Evolutionary conservation across 352 stramenopile species (phyloP), one percentile per base, ranked within the genome.

Genomic region (Phytopythium vexans): DNA sequence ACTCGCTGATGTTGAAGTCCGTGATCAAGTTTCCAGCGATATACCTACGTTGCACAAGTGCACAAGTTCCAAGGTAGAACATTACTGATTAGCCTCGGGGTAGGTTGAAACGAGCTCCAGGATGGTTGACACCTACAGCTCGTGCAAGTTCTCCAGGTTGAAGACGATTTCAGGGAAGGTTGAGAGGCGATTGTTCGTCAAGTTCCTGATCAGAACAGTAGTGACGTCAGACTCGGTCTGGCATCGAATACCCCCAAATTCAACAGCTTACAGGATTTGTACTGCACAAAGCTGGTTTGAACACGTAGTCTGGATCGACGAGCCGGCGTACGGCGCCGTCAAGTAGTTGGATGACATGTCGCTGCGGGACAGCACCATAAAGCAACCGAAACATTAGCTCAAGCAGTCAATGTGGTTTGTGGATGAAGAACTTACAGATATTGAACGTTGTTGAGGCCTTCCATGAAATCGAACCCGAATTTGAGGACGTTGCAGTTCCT

Each of bases 321-420:
- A 66, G 0, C 67, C 64, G 46, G 56, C 65, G 32, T 77, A 79
- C 9, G 69, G 49, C 3, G 64, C 60, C 4, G 56, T 69, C n/a
- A 85, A 35, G 8, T 51, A 52, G 51, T 81, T 82, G 0, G 54
- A 64, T 6, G 67, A 77, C 15, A 85, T 6, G 56, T 82, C 68
- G 8, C 74, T 85, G 54, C 6, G 32, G 10, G 7, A 46, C 35
- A 41, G 21, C 21, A 56, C 27, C 21, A 10, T 34, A 52, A 36
- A 27, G 21, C 21, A 27, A 27, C 21, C n/a, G 38, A 31, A 33
- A n/a, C 15, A 38, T 9, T 16, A 41, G 8, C n/a, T 32, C 7
- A 52, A 41, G 8, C 8, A 31, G 27, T 34, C 42, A 16, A 1
- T 6, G 40, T 14, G 6, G 3, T 27, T 52, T 9, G 10, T 9